Percentiles rank a stretch among this genome's conserved stretches.
These are phyloP conservation scores for Diaporthe velutina DNA, from an alignment of 2,329 filamentous ascomycete genomes.

Conservation along the genomic window DNA sequence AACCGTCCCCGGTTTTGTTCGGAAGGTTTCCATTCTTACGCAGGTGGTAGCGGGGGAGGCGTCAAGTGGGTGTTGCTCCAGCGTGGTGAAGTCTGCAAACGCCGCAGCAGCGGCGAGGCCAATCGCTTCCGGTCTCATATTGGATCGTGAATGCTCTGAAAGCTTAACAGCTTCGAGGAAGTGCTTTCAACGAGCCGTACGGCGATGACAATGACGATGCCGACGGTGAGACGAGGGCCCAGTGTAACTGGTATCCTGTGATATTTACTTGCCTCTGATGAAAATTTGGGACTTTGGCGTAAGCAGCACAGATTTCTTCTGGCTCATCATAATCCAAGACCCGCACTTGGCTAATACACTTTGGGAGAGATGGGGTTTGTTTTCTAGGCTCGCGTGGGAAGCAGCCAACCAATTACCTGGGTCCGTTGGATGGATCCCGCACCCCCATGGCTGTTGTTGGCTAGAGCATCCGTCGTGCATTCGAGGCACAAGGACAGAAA, in stretches of 20 bases:
- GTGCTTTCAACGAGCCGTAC: neutral
- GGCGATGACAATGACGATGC: neutral
- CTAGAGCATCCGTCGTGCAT: neutral
- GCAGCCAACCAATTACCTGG: neutral
- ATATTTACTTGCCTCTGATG: neutral
- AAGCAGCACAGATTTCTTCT: neutral
- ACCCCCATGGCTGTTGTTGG: neutral
- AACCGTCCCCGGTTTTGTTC: accelerated
- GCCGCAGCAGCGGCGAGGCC: neutral
- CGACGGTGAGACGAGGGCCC: neutral
- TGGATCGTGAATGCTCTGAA: neutral
- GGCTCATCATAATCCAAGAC: neutral
- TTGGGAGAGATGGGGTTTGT: neutral
- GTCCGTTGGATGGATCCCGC: neutral
- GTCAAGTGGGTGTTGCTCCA: neutral
- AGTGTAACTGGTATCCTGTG: neutral
- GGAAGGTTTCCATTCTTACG: neutral
- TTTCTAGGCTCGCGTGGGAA: neutral
- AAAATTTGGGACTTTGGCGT: neutral
- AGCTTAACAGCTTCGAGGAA: neutral
- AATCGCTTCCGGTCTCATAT: neutral
- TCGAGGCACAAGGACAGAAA: neutral
- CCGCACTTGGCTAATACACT: neutral
- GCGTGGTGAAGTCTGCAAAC: neutral
- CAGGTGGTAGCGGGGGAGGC: neutral